Evolutionary conservation across 2,329 filamentous ascomycete species (phyloP).

Genomic region (Paramyrothecium roridum): DNA sequence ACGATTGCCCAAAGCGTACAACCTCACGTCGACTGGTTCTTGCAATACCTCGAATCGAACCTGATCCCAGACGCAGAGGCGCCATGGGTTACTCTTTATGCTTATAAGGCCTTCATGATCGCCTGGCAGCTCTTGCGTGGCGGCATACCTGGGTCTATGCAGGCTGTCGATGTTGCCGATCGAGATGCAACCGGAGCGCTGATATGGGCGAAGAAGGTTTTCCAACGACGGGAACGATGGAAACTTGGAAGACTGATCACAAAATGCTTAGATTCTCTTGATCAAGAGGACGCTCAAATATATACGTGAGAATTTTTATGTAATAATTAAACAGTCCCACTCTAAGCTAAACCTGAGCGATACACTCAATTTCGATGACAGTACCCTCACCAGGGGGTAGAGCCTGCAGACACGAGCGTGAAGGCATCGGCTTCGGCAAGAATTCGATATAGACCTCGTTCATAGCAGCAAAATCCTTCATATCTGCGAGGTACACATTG

Average conservation of each 20-base stretch:
- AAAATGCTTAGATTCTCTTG: conserved; percentile 20
- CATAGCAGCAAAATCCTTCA: conserved; percentile 71
- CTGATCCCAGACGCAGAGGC: conserved; percentile 23
- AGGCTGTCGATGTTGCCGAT: conserved; percentile 24
- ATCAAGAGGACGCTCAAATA: too few species aligned
- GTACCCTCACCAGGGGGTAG: conserved; percentile 33
- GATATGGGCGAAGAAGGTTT: conserved; percentile 27
- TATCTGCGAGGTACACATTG: conserved; percentile 67
- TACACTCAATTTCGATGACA: conserved; percentile 42
- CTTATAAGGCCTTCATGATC: conserved; percentile 36
- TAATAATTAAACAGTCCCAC: too few species aligned
- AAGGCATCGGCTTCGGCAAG: conserved; percentile 36
- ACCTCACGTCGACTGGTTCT: conserved; percentile 35
- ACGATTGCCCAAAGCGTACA: conserved; percentile 24
- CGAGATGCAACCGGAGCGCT: conserved; percentile 23
- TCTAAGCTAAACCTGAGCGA: conserved; percentile 29
- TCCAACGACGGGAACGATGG: conserved; percentile 24
- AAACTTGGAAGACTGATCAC: conserved; percentile 26
- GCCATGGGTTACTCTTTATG: conserved; percentile 35
- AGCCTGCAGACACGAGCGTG: conserved; percentile 36
- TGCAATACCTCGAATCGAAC: conserved; percentile 28
- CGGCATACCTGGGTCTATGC: conserved; percentile 9
- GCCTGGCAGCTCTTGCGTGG: conserved; percentile 33
- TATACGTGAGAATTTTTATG: too few species aligned
- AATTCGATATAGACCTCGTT: conserved; percentile 34